Evolutionary conservation across 495 filamentous ascomycete genomes (phyloP), one percentile per base, ranked within the genome.

Genomic region (Penicillium desertorum): DNA sequence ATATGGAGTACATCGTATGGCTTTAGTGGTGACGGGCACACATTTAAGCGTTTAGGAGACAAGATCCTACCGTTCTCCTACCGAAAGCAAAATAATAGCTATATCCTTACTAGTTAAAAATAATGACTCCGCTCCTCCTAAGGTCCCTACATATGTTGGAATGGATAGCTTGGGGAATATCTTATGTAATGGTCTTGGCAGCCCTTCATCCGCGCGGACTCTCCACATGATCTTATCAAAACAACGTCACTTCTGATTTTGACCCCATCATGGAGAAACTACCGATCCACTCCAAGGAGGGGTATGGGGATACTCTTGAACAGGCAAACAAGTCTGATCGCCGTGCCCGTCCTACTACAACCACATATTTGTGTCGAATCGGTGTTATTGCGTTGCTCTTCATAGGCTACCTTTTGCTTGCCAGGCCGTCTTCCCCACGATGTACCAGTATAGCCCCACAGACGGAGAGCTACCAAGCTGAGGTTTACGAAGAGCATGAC

Each of bases 241-340:
- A 54, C 52, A 54, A 46, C 43, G 22, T 60, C 53, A 41, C 44
- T 20, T 51, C 43, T 16, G 20, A n/a, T 20, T 22, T 17, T 39
- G 37, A 43, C 57, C 32, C 16, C 41, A 54, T 14, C 51, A 71
- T 71, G 68, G 61, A 66, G 48, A 69, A 69, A 47, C 57, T 65
- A 41, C 66, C 64, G 10, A 27, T 65, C 47, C 58, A 71, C 48
- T 52, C 55, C 17, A 52, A 48, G 14, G 64, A 68, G 42, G 57
- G 20, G n/a, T 30, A 20, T 45, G 60, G 42, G 4, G 54, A 14
- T 16, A 11, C 45, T n/a, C 23, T 41, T 14, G 32, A 41, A 16
- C 45, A 54, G 22, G 51, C 56, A 23, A 37, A 52, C 19, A 12
- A 65, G 29, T 57, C 14, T 11, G 27, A 34, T 30, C 23, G 36